Percentiles rank a stretch among this genome's conserved stretches.
phyloP scores from a whole-genome alignment of 1,139 yeast species.

The Debaryomyces robertsiae region DNA sequence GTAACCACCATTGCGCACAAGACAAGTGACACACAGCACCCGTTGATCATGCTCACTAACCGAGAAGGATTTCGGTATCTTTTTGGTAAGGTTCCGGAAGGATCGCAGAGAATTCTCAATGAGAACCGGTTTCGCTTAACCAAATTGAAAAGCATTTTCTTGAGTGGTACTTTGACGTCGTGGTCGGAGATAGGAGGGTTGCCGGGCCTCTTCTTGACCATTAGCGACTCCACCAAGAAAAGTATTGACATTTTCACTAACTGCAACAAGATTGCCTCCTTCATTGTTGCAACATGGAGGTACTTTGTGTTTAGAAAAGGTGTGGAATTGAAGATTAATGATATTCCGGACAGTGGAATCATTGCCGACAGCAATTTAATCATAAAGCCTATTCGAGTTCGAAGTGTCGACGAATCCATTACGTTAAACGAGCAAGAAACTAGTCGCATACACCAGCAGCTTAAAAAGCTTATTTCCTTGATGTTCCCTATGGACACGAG shows the following conservation, averaged over 20 bases:
- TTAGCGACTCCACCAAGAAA: slow-evolving; percentile 77
- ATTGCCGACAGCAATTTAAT: slow-evolving; percentile 55
- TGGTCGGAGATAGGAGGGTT: slow-evolving; percentile 86
- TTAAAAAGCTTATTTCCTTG: slow-evolving; percentile 38
- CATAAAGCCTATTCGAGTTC: slow-evolving; percentile 54
- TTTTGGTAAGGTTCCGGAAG: slow-evolving; percentile 84
- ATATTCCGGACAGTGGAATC: slow-evolving; percentile 35
- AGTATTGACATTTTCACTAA: slow-evolving; percentile 42
- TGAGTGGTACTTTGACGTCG: slow-evolving; percentile 65
- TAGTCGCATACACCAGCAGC: slow-evolving; percentile 18
- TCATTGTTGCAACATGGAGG: slow-evolving; percentile 78
- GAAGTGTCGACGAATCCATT: not conserved
- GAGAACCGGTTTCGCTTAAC: slow-evolving; percentile 56
- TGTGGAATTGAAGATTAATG: slow-evolving; percentile 52
- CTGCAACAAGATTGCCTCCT: slow-evolving; percentile 45
- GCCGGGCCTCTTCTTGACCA: slow-evolving; percentile 84
- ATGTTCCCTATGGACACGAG: slow-evolving; percentile 56
- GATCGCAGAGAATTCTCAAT: slow-evolving; percentile 72
- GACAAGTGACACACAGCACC: slow-evolving; percentile 61
- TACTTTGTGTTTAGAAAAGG: slow-evolving; percentile 87
- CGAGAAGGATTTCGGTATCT: slow-evolving; percentile 62
- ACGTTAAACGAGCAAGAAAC: slow-evolving; percentile 7
- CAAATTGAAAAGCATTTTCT: slow-evolving; percentile 63
- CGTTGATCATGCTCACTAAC: slow-evolving; percentile 55
- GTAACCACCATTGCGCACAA: slow-evolving; percentile 55